A percentile compares a stretch with the other conserved stretches of the same genome.
Conservation (phyloP, 78 protist genomes). For the Speleostelium caveatum region DNA sequence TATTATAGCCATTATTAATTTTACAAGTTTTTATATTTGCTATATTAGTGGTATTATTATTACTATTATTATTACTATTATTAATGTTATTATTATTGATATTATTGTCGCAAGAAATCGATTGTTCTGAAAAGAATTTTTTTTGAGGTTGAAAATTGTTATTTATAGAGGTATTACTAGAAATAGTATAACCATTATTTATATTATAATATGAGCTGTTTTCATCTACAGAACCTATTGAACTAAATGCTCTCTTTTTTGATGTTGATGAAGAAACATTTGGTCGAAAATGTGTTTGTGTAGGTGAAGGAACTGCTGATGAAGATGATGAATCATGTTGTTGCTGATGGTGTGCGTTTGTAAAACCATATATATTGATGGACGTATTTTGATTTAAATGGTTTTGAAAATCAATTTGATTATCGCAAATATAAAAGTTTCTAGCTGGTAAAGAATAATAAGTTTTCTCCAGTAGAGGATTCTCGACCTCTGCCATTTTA, state of each 20-base stretch:
- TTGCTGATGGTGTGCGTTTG: neutral
- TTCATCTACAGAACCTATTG: no score
- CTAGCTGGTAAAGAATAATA: neutral
- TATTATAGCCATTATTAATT: neutral
- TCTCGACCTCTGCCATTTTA: neutral
- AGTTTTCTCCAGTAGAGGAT: neutral
- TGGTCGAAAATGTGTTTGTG: neutral
- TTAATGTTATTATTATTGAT: no score
- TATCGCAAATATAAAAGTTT: neutral
- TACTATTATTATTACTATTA: neutral
- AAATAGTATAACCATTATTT: constrained; percentile 4
- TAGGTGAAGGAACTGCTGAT: neutral
- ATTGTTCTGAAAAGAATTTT: neutral
- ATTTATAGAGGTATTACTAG: neutral
- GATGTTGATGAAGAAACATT: neutral
- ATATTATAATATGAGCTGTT: neutral
- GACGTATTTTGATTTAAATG: no score
- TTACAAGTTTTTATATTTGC: neutral
- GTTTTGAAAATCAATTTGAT: no score
- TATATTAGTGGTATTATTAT: neutral
- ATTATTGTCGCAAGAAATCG: neutral
- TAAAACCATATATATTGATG: no score
- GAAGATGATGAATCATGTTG: neutral
- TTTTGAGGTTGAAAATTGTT: no score
- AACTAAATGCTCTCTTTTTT: neutral